Conservation (phyloP, 2,329 filamentous ascomycete genomes). For the Torrubiellomyces zombiae region DNA sequence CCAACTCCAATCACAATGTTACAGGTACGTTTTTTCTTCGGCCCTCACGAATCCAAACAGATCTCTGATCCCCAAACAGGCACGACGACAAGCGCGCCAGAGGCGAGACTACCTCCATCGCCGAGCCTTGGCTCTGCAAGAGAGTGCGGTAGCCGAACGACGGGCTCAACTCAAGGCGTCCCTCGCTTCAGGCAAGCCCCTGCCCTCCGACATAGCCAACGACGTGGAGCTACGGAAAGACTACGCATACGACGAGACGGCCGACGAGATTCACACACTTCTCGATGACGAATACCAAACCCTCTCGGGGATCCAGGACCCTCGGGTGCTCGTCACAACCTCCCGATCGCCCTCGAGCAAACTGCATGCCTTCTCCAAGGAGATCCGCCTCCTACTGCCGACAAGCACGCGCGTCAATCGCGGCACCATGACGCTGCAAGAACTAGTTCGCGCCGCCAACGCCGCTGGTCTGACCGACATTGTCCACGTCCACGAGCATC, state of each 20-base stretch:
- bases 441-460: slow-evolving; percentile 69
- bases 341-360: slow-evolving; percentile 75
- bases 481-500: slow-evolving; percentile 77
- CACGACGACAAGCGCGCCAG: slow-evolving; percentile 25
- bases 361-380: slow-evolving; percentile 81
- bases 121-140: slow-evolving; percentile 68
- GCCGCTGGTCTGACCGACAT: slow-evolving; percentile 70
- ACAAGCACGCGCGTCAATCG: slow-evolving; percentile 81
- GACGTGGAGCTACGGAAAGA: slow-evolving; percentile 73
- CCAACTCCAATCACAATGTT: no score
- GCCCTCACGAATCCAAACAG: slow-evolving; percentile 1
- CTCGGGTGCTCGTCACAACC: slow-evolving; percentile 77
- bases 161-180: slow-evolving; percentile 73
- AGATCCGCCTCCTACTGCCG: slow-evolving; percentile 68
- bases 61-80: not conserved
- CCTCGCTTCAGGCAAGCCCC: slow-evolving; percentile 73
- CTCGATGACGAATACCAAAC: slow-evolving; percentile 83
- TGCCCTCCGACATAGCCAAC: slow-evolving; percentile 68
- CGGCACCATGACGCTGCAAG: slow-evolving; percentile 75
- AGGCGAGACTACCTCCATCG: slow-evolving; percentile 57
- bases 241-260: slow-evolving; percentile 84
- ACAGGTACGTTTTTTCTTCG: not conserved
- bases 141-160: slow-evolving; percentile 88
- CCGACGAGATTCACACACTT: slow-evolving; percentile 47
- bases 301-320: slow-evolving; percentile 81